phyloP scores from a whole-genome alignment of 495 filamentous ascomycete genomes.

The Hyaloscypha finlandica region DNA sequence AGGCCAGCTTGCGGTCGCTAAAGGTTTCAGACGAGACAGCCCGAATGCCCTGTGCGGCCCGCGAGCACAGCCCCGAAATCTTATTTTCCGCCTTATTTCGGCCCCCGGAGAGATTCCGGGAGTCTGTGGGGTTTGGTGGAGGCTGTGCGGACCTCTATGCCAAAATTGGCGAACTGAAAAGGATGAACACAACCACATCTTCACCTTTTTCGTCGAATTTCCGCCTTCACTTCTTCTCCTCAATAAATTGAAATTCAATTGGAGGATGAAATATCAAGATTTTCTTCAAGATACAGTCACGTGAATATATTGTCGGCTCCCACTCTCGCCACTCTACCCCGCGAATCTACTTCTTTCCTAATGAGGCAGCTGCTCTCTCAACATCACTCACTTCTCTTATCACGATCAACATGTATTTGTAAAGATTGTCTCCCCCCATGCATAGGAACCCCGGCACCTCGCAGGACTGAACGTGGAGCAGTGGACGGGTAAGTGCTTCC shows the following conservation, averaged over 20 bases:
- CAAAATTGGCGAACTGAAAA: neutral
- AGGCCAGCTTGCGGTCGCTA: neutral
- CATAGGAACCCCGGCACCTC: neutral
- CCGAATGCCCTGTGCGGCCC: neutral
- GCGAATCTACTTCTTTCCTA: neutral
- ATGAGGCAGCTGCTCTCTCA: neutral
- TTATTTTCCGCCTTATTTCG: neutral
- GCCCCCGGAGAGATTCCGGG: neutral
- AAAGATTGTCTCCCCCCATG: neutral
- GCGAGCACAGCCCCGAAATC: neutral
- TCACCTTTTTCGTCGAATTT: neutral
- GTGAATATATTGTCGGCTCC: neutral
- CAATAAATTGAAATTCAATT: neutral
- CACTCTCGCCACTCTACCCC: neutral
- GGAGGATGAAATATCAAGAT: neutral
- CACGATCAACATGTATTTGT: neutral
- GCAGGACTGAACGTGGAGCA: neutral
- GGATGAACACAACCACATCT: neutral
- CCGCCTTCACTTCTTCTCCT: neutral
- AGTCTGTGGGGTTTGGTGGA: neutral
- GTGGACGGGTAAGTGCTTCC: constrained; percentile 9
- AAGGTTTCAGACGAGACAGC: neutral
- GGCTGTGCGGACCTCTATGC: neutral
- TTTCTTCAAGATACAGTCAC: neutral
- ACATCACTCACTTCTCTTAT: neutral